Conservation (phyloP, 768 basidiomycete genomes). For the Melanogaster broomeanus region DNA sequence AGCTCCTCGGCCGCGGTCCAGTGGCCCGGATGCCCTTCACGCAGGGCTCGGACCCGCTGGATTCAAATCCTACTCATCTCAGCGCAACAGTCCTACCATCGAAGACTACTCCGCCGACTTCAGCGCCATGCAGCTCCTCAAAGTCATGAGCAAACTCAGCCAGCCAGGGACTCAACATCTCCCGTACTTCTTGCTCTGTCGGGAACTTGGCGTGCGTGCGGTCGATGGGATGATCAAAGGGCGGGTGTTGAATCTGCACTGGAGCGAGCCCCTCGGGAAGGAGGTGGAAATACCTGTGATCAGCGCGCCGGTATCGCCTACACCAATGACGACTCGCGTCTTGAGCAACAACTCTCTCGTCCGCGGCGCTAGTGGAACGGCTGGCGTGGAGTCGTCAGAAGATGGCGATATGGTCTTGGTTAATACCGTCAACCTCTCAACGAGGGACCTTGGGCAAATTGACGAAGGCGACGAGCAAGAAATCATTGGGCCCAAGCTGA, state of each 20-base stretch:
- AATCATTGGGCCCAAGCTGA: constrained; percentile 69
- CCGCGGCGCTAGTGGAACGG: constrained; percentile 41
- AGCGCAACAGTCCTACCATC: constrained; percentile 16
- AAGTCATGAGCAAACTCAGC: constrained; percentile 78
- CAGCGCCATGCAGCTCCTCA: constrained; percentile 75
- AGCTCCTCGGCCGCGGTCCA: constrained; percentile 35
- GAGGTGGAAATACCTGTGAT: constrained; percentile 41
- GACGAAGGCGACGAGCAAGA: constrained; percentile 58
- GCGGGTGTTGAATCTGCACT: constrained; percentile 70
- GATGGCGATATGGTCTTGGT: constrained; percentile 54
- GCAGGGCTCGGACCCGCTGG: constrained; percentile 61
- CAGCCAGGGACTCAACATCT: constrained; percentile 63
- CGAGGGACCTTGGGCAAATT: constrained; percentile 44
- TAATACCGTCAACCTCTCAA: constrained; percentile 34
- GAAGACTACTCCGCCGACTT: constrained; percentile 67
- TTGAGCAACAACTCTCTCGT: constrained; percentile 29
- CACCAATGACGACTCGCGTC: constrained; percentile 27
- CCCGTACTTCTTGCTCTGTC: constrained; percentile 79
- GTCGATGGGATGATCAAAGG: constrained; percentile 87
- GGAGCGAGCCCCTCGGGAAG: constrained; percentile 69
- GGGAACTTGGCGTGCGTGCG: constrained; percentile 80
- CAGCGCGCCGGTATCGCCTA: constrained; percentile 26
- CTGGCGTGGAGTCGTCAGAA: constrained; percentile 39
- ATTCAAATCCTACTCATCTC: constrained; percentile 53
- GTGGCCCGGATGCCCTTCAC: constrained; percentile 52